These are phyloP conservation scores for Helenozyma baotianmanensis DNA, from an alignment of 805 yeast genomes.

Conservation along the genomic window DNA sequence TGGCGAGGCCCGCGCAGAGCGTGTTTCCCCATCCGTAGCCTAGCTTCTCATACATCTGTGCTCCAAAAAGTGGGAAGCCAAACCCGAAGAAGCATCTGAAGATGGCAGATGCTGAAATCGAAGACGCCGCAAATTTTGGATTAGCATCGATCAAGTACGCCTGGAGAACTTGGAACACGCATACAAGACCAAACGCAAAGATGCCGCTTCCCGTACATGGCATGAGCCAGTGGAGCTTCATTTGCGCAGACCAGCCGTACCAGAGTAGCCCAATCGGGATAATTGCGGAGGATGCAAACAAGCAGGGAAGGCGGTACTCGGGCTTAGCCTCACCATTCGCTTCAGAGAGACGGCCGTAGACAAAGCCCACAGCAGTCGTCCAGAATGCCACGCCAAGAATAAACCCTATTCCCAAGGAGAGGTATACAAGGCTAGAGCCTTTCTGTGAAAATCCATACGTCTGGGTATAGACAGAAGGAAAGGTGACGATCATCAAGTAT, in stretches of 20 bases:
- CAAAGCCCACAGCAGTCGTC: slow-evolving; percentile 23
- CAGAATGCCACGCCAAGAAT: slow-evolving; percentile 27
- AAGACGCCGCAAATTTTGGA: slow-evolving; percentile 32
- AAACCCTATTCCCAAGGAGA: slow-evolving; percentile 38
- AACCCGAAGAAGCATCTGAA: slow-evolving; percentile 37
- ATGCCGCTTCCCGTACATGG: slow-evolving; percentile 34
- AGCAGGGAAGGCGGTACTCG: slow-evolving; percentile 34
- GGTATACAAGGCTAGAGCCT: slow-evolving; percentile 33
- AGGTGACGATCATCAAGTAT: slow-evolving; percentile 38
- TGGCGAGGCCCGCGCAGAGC: slow-evolving; percentile 31
- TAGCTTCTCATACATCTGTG: slow-evolving; percentile 29
- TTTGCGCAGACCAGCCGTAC: slow-evolving; percentile 39
- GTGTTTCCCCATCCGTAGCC: slow-evolving; percentile 41
- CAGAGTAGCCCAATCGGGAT: slow-evolving; percentile 35
- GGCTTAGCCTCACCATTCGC: slow-evolving; percentile 31
- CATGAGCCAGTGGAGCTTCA: slow-evolving; percentile 34
- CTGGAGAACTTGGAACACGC: slow-evolving; percentile 36
- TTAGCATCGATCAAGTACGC: slow-evolving; percentile 38
- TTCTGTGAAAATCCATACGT: slow-evolving; percentile 31
- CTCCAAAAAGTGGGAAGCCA: slow-evolving; percentile 34
- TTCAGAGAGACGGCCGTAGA: slow-evolving; percentile 21
- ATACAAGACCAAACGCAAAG: slow-evolving; percentile 33
- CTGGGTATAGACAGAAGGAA: slow-evolving; percentile 28
- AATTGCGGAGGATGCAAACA: slow-evolving; percentile 27
- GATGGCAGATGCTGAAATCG: slow-evolving; percentile 40